Conservation (phyloP, 2,329 filamentous ascomycete genomes). For the Biscogniauxia marginata region DNA sequence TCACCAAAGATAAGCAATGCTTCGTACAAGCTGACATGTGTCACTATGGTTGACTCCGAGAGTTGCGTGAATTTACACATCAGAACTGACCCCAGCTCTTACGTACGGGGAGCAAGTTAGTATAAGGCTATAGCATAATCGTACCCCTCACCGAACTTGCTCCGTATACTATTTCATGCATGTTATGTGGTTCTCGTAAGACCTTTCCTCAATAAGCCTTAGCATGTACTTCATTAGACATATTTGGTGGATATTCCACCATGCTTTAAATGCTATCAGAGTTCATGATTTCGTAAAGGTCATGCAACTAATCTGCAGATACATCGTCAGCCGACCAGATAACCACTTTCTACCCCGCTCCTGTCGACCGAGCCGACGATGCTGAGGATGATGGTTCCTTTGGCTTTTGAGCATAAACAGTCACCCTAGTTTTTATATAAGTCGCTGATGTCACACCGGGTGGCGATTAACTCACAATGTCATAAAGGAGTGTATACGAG, state of each 20-base stretch:
- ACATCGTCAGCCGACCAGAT: neutral
- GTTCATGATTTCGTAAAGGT: neutral
- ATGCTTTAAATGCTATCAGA: neutral
- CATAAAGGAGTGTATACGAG: constrained; percentile 26
- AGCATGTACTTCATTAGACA: neutral
- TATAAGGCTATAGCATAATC: neutral
- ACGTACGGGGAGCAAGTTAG: neutral
- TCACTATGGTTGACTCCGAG: no score
- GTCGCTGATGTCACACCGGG: neutral
- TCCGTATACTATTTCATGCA: neutral
- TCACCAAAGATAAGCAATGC: no score
- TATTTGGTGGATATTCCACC: neutral
- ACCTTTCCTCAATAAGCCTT: neutral
- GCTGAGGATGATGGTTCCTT: constrained; percentile 19
- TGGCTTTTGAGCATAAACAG: constrained; percentile 29
- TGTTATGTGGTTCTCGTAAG: neutral
- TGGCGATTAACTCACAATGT: constrained; percentile 21
- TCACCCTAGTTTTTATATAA: constrained; percentile 18
- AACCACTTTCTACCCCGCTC: constrained; percentile 1
- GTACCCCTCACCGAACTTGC: neutral
- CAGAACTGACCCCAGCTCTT: no score
- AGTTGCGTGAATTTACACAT: no score
- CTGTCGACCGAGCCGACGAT: constrained; percentile 11
- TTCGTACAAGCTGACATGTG: no score
- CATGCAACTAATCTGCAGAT: neutral